These are phyloP conservation scores for Candolleomyces efflorescens DNA, from an alignment of 768 basidiomycete species.

Conservation along the genomic window DNA sequence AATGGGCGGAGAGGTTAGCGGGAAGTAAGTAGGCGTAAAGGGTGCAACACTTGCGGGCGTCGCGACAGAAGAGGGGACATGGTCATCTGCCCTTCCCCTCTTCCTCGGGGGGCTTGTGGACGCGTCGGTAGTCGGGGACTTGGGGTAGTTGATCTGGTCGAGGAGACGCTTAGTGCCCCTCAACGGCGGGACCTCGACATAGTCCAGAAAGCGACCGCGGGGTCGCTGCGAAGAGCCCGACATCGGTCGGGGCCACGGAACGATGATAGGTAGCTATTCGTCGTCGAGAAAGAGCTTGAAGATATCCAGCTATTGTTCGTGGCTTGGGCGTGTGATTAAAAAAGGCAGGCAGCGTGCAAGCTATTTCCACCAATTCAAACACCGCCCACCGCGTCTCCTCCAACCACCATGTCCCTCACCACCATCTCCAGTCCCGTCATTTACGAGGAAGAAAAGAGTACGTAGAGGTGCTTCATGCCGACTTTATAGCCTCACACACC, in stretches of 20 bases:
- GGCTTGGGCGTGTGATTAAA: not conserved
- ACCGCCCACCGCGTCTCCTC: constrained; percentile 22
- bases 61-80: not conserved
- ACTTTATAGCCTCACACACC: not conserved
- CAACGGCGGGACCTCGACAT: not conserved
- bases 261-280: too few relatives aligned
- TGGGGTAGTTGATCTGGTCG: not conserved
- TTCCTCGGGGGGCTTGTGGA: not conserved
- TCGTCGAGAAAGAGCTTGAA: too few relatives aligned
- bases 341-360: constrained; percentile 6
- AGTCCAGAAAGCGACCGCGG: not conserved
- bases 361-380: constrained; percentile 28
- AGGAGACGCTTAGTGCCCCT: not conserved
- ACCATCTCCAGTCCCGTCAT: constrained; percentile 55
- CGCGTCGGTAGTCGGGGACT: not conserved
- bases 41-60: not conserved
- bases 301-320: too few relatives aligned
- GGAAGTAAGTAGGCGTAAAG: not conserved
- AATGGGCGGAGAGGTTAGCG: not conserved
- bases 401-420: constrained; percentile 59
- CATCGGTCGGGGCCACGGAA: too few relatives aligned
- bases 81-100: not conserved
- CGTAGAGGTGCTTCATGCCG: not conserved
- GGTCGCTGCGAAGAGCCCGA: not conserved
- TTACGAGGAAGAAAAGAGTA: constrained; percentile 75